Evolutionary conservation across 306 rosid genomes (phyloP).

Genomic region (Coriaria nepalensis): DNA sequence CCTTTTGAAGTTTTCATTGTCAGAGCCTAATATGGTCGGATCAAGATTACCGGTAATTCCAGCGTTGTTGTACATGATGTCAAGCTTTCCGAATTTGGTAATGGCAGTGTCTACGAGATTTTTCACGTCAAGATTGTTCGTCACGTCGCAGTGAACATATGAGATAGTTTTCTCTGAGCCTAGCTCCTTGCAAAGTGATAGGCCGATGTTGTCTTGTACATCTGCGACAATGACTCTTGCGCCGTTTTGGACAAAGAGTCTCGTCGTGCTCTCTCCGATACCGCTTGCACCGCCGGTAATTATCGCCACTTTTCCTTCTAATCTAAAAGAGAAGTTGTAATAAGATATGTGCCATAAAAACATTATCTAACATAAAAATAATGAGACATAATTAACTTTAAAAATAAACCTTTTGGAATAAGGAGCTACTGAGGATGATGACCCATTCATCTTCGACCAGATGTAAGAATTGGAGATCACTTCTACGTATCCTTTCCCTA

Average conservation of each 20-base stretch:
- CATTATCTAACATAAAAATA: no score
- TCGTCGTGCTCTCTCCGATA: constrained; percentile 51
- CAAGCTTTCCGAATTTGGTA: constrained; percentile 38
- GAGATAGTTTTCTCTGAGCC: constrained; percentile 4
- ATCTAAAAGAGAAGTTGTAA: constrained; percentile 17
- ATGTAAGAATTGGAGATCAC: no score
- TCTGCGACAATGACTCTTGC: constrained; percentile 56
- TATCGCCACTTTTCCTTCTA: constrained; percentile 58
- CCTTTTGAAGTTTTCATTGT: constrained; percentile 25
- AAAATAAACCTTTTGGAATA: no score
- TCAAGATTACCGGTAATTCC: constrained; percentile 26
- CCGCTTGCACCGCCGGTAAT: constrained; percentile 77
- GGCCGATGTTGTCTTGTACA: constrained; percentile 52
- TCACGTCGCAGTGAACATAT: constrained; percentile 50
- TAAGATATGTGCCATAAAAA: background rate
- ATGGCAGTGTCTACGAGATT: constrained; percentile 33
- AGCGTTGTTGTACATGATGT: constrained; percentile 62
- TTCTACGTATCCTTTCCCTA: no score
- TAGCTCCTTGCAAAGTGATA: constrained; percentile 26
- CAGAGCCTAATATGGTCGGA: constrained; percentile 8
- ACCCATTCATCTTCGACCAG: no score
- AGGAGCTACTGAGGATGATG: no score
- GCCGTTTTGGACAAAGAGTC: constrained; percentile 40
- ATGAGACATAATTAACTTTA: no score
- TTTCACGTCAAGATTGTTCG: constrained; percentile 32